A percentile compares a stretch with the other conserved stretches of the same genome.
These are phyloP conservation scores for Pezicula carpinea DNA, from an alignment of 2,329 filamentous ascomycete genomes.

Conservation along the genomic window DNA sequence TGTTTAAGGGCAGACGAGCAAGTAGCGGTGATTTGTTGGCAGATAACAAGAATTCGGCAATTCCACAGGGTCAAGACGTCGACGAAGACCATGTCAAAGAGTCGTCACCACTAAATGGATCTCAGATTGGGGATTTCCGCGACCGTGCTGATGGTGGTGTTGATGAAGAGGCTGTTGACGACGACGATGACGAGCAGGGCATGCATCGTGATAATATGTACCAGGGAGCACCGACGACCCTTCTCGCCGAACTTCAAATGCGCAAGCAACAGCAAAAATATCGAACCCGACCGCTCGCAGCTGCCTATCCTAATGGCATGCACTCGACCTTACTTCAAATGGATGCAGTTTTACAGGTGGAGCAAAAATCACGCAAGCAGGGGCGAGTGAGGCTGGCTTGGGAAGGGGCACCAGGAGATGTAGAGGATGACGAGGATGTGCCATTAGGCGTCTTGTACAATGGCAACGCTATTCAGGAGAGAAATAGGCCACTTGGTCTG, in stretches of 20 bases:
- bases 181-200: slow-evolving; percentile 34
- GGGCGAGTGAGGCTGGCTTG: slow-evolving; percentile 84
- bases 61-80: slow-evolving; percentile 21
- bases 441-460: slow-evolving; percentile 79
- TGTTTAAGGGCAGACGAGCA: slow-evolving; percentile 30
- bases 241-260: slow-evolving; percentile 86
- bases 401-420: slow-evolving; percentile 62
- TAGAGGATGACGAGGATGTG: slow-evolving; percentile 74
- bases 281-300: slow-evolving; percentile 65
- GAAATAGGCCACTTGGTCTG: slow-evolving; percentile 65
- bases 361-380: slow-evolving; percentile 67
- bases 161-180: slow-evolving; percentile 9
- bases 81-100: slow-evolving; percentile 21
- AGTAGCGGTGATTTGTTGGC: slow-evolving; percentile 19
- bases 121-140: slow-evolving; percentile 12
- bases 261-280: slow-evolving; percentile 85
- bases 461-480: slow-evolving; percentile 40
- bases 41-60: slow-evolving; percentile 15
- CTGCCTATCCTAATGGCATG: slow-evolving; percentile 67
- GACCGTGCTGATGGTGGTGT: slow-evolving; percentile 9
- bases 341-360: slow-evolving; percentile 83
- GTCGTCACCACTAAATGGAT: slow-evolving; percentile 14
- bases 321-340: slow-evolving; percentile 86
- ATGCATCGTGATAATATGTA: slow-evolving; percentile 43
- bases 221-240: slow-evolving; percentile 76